These are phyloP conservation scores for Trametes polyzona DNA, from an alignment of 1,284 basidiomycete genomes.

Conservation along the genomic window DNA sequence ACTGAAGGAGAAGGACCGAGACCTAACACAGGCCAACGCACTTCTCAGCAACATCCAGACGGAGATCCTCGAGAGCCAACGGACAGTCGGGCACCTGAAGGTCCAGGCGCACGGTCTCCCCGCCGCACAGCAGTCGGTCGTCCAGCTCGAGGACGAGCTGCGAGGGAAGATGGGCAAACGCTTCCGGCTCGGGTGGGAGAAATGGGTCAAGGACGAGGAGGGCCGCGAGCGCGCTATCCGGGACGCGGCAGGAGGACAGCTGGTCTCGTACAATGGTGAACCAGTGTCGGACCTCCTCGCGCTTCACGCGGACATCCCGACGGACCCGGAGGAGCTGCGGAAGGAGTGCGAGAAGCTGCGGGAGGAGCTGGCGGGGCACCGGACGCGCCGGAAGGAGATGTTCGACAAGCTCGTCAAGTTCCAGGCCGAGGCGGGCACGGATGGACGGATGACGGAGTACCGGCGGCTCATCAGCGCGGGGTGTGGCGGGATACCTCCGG, in stretches of 20 bases:
- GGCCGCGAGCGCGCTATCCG: conserved; percentile 69
- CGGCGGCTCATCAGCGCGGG: conserved; percentile 84
- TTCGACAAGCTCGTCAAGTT: conserved; percentile 80
- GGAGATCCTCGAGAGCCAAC: conserved; percentile 90
- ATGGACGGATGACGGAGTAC: conserved; percentile 87
- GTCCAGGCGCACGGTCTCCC: conserved; percentile 71
- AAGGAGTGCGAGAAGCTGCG: conserved; percentile 64
- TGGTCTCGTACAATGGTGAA: conserved; percentile 54
- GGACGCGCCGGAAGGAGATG: conserved; percentile 67
- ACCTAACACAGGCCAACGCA: conserved; percentile 89
- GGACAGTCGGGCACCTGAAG: conserved; percentile 74
- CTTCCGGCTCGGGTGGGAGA: conserved; percentile 88
- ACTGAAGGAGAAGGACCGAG: conserved; percentile 89
- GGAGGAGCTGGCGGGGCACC: conserved; percentile 66
- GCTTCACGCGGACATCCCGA: conserved; percentile 60
- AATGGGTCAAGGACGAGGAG: conserved; percentile 89
- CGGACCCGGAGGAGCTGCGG: conserved; percentile 59
- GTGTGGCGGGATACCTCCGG: conserved; percentile 84
- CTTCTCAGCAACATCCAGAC: conserved; percentile 87
- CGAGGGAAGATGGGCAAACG: conserved; percentile 77
- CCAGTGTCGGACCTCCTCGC: conserved; percentile 66
- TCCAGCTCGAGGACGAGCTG: conserved; percentile 70
- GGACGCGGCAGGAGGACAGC: conserved; percentile 56
- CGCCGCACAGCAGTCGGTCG: conserved; percentile 63
- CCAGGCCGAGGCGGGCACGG: conserved; percentile 88